Evolutionary conservation across 352 stramenopile genomes (phyloP), one percentile per base, ranked within the genome.

Genomic region (Phytophthora hibernalis): DNA sequence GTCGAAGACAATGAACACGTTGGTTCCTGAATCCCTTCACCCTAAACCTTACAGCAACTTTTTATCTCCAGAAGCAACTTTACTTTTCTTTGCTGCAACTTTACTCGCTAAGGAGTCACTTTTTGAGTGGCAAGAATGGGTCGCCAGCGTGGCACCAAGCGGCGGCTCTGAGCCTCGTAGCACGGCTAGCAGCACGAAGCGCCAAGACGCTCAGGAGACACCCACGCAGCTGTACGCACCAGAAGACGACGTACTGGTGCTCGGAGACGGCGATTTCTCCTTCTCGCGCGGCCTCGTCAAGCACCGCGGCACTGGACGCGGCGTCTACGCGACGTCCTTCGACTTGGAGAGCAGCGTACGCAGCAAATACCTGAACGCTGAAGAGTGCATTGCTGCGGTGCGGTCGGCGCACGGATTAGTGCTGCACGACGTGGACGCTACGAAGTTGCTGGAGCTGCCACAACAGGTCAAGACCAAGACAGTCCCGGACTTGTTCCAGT

Each of bases 251-350:
- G 90, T 92, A 26, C 65, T 96, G 43, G 83, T 96, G 64, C 74
- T 96, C 1, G 88, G 88, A 42, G 88, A 96, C 55, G 88, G 88
- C 35, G 88, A 96, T 65, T 96, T 96, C 44, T 90, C 88, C 53
- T 96, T 95, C 63, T 90, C 85, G 3, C 76, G 73, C 16, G 85
- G 84, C 0, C 76, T 96, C 5, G 74, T 84, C 2, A 79, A 82
- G 52, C 85, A 94, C 61, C 83, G 85, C 26, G 73, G 79, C 33
- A 74, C 76, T 16, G 88, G 88, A 2, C 56, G 64, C 13, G 80
- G 80, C 5, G 18, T 96, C 4, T n/a, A 89, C 20, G 86, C 88
- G 3, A 94, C 88, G 10, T 96, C 88, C 8, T 92, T 87, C 35
- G 88, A 96, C 72, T 94, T 83, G 22, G 74, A 90, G 43, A 54